phyloP scores from a whole-genome alignment of 345 rosid species.

The Pseudoturritis turrita region DNA sequence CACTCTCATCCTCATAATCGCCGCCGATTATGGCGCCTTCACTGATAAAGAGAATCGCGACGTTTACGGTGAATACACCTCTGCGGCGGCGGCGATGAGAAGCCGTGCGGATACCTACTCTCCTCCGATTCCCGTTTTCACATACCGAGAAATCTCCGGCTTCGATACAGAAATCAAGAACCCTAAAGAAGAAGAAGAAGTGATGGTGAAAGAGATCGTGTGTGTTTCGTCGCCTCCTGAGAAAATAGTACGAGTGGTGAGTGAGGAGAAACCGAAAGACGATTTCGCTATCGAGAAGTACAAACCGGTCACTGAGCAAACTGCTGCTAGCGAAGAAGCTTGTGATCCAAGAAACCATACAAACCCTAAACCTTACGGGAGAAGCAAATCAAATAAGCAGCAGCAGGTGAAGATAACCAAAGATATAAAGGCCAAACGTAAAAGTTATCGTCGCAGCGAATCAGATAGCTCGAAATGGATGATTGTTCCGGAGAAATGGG shows the following conservation, averaged over 20 bases:
- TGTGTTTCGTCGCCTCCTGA: neutral
- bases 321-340: neutral
- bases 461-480: conserved; percentile 30
- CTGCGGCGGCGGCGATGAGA: neutral
- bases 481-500: conserved; percentile 23
- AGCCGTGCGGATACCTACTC: neutral
- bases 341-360: neutral
- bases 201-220: neutral
- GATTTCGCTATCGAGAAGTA: conserved; percentile 3
- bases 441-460: conserved; percentile 15
- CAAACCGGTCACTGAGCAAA: neutral
- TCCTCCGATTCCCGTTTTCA: neutral
- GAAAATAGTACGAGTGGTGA: conserved; percentile 21
- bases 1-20: conserved; percentile 57
- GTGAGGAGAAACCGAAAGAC: conserved; percentile 9
- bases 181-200: neutral
- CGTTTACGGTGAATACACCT: conserved; percentile 26
- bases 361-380: conserved; percentile 12
- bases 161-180: no score
- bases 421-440: conserved; percentile 13
- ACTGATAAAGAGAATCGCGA: conserved; percentile 29
- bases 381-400: conserved; percentile 42
- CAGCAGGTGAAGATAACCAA: neutral
- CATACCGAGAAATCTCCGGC: conserved; percentile 5
- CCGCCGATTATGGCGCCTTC: conserved; percentile 58